A percentile compares a stretch with the other conserved stretches of the same genome.
Evolutionary conservation across 352 stramenopile species (phyloP).

Genomic region (Phytophthora colocasiae): DNA sequence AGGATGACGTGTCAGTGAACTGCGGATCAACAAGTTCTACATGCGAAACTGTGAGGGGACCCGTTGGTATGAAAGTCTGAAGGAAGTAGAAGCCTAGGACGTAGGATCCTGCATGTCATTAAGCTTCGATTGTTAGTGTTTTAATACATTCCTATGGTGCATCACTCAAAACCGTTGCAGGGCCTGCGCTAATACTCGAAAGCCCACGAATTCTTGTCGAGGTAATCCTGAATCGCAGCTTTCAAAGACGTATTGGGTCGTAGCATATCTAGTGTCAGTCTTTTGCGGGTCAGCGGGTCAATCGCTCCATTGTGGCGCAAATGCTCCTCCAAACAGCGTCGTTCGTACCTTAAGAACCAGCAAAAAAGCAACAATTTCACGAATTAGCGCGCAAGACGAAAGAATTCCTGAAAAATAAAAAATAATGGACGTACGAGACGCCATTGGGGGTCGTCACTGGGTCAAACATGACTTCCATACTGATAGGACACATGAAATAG

Average conservation of each 20-base stretch:
- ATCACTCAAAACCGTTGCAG: background rate
- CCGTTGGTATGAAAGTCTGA: background rate
- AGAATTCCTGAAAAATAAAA: background rate
- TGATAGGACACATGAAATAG: conserved; percentile 84
- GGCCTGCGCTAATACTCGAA: conserved; percentile 59
- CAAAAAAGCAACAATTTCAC: conserved; percentile 1
- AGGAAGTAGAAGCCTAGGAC: background rate
- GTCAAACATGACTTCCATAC: conserved; percentile 86
- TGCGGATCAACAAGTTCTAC: background rate
- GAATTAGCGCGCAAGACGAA: conserved; percentile 8
- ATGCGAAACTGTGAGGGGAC: background rate
- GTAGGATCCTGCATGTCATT: background rate
- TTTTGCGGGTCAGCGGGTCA: conserved; percentile 75
- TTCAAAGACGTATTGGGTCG: conserved; percentile 75
- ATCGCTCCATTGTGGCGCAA: conserved; percentile 68
- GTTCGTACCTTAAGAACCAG: conserved; percentile 56
- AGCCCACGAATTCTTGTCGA: conserved; percentile 79
- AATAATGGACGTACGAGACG: conserved; percentile 59
- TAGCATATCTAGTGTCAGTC: conserved; percentile 73
- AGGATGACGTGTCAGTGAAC: background rate
- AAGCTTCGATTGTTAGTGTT: conserved; percentile 15
- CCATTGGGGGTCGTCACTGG: conserved; percentile 82
- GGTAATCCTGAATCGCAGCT: conserved; percentile 73
- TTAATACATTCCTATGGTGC: conserved; percentile 11
- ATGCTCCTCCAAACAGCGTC: conserved; percentile 72